Base-by-base conservation (phyloP, 1,284 basidiomycete species). In the Heterobasidion parviporum region DNA sequence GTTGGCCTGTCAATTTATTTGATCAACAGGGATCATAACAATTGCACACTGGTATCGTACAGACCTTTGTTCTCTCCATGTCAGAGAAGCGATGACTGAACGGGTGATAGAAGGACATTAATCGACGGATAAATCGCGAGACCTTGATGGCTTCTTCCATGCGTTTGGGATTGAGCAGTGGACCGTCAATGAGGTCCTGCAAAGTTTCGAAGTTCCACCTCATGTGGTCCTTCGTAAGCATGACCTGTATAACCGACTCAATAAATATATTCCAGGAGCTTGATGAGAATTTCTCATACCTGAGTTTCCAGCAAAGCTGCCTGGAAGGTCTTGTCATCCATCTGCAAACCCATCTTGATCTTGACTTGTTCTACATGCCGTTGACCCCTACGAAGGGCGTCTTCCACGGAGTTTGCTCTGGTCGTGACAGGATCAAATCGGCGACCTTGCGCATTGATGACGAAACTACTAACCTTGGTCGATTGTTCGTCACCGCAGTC, bases 111-210 rank as follows among this genome's bases (percentile, higher is more conserved):
- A 99, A 99, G 1, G 85, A 81, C 76, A 98, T 85, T 15, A 99
- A 73, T 35, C 92, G 81, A 41, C 88, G 81, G 57, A 97, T 85
- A 62, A 97, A 94, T 65, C 93, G 87, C 15, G 91, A 88, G 10
- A 88, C 92, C 66, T 88, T 90, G 67, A 96, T 91, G 1, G 92
- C 93, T 70, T 99, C 97, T 64, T 99, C 97, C 66, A 99, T 79
- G n/a, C 97, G 78, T 65, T 92, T 92, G 0, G 93, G 85, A 64
- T 95, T 96, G 50, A 94, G 76, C 52, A 99, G 72, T 0, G 95
- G 93, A 0, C 97, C 96, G 63, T 98, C 94, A 18, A 98, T 81
- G 14, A 99, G 77, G 51, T 97, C 94, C 64, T 89, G 83, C 55
- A 99, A 75, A 18, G 84, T 81, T 3, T 97, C 94, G 65, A 89